Evolutionary conservation across 495 filamentous ascomycete species (phyloP).

Genomic region (Penicillium atrosanguineum): DNA sequence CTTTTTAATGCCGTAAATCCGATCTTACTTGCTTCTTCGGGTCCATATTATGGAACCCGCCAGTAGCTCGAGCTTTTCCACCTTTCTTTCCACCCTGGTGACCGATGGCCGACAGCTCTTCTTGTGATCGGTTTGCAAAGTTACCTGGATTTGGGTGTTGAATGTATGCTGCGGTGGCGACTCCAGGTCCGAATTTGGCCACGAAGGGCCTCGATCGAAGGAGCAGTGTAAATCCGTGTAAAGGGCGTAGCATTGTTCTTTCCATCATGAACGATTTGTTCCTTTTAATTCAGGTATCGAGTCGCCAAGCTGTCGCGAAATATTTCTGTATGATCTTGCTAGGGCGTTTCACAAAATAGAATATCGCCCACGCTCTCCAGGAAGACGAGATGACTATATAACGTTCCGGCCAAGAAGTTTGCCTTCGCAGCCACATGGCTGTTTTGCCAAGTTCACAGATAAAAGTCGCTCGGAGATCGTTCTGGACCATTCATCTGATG

Average conservation of each 20-base stretch:
- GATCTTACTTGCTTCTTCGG: conserved; percentile 49
- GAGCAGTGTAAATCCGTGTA: conserved; percentile 2
- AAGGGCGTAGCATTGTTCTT: conserved; percentile 5
- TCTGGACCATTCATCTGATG: neutral
- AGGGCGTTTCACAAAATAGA: neutral
- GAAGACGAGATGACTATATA: neutral
- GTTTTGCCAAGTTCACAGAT: neutral
- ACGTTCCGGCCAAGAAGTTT: neutral
- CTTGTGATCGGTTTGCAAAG: conserved; percentile 61
- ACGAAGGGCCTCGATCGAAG: conserved; percentile 4
- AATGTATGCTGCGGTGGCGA: conserved; percentile 20
- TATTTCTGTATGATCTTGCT: neutral
- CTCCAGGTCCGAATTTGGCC: conserved; percentile 1
- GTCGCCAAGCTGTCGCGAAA: neutral
- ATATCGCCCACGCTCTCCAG: neutral
- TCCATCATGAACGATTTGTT: neutral
- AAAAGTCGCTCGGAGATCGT: neutral
- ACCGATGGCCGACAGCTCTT: conserved; percentile 54
- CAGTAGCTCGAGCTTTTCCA: conserved; percentile 18
- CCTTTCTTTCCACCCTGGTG: conserved; percentile 50
- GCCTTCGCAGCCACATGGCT: neutral
- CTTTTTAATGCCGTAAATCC: neutral
- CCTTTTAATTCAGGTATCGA: neutral
- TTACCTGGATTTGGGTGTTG: conserved; percentile 56
- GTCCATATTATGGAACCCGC: conserved; percentile 35